Evolutionary conservation across 441 rosid genomes (phyloP).

Genomic region (Capsella rubella): DNA sequence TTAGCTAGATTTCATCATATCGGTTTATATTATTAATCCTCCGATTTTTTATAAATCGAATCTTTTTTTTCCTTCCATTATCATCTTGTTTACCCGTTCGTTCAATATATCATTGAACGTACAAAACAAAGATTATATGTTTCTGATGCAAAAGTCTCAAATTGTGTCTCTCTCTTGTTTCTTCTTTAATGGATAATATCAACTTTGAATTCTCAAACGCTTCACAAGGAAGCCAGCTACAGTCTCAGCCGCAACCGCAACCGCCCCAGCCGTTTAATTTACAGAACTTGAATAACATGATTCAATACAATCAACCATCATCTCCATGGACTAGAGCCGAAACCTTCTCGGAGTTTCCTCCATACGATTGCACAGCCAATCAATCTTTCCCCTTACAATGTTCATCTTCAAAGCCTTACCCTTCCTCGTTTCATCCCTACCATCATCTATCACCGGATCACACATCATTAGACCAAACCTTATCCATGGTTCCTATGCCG

Average conservation of each 20-base stretch:
- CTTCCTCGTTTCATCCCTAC: constrained; percentile 49
- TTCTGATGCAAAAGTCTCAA: constrained; percentile 37
- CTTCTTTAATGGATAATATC: constrained; percentile 42
- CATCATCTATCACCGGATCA: constrained; percentile 47
- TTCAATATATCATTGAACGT: constrained; percentile 31
- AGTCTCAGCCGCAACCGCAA: constrained; percentile 32
- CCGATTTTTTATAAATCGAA: constrained; percentile 1
- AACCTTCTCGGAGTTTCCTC: constrained; percentile 57
- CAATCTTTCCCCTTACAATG: constrained; percentile 44
- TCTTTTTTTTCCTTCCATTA: background rate
- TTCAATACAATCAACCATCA: constrained; percentile 61
- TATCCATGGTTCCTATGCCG: constrained; percentile 48
- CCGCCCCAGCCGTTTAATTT: constrained; percentile 45
- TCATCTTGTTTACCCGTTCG: background rate
- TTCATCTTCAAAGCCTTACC: constrained; percentile 48
- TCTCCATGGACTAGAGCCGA: constrained; percentile 66
- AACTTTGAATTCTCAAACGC: constrained; percentile 45
- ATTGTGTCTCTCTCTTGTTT: constrained; percentile 22
- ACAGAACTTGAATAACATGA: constrained; percentile 55
- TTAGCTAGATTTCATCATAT: constrained; percentile 41
- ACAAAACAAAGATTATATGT: constrained; percentile 36
- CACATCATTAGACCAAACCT: constrained; percentile 45
- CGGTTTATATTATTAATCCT: background rate
- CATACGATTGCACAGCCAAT: constrained; percentile 46
- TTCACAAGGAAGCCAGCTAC: constrained; percentile 42